These are phyloP conservation scores for Ettlia oleoabundans DNA, from an alignment of 139 green algal species.

Conservation along the genomic window DNA sequence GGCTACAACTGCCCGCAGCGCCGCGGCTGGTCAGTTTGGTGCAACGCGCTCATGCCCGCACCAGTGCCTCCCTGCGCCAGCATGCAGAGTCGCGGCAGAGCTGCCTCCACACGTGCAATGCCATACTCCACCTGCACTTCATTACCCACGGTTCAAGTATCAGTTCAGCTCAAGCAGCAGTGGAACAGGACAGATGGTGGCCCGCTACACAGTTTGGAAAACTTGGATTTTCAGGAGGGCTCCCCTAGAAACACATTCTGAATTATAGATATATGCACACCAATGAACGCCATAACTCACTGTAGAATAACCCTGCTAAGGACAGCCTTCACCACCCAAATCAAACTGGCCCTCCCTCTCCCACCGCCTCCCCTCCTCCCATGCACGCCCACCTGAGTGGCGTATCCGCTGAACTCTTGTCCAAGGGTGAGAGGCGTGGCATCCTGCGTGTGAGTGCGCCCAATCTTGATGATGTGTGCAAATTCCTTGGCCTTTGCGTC, in stretches of 20 bases:
- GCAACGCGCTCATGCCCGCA: neutral
- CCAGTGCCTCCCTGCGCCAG: slow-evolving; percentile 91
- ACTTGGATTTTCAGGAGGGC: no score
- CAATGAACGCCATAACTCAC: no score
- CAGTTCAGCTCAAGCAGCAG: no score
- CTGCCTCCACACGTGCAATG: slow-evolving; percentile 71
- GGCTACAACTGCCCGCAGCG: no score
- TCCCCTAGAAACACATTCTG: no score
- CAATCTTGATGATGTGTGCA: slow-evolving; percentile 94
- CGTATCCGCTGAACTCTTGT: slow-evolving; percentile 95
- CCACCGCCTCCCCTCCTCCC: slow-evolving; percentile 51
- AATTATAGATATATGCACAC: no score
- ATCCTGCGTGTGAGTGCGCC: slow-evolving; percentile 94
- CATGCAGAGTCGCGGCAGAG: slow-evolving; percentile 78
- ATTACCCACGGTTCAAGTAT: no score
- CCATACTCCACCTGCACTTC: slow-evolving; percentile 78
- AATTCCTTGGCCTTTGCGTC: slow-evolving; percentile 81
- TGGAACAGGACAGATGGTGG: no score
- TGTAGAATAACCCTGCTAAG: neutral
- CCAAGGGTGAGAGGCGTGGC: slow-evolving; percentile 94
- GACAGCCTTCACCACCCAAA: neutral
- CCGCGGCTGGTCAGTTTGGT: no score
- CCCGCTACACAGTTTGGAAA: no score
- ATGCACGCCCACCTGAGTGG: slow-evolving; percentile 81
- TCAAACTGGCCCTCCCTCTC: neutral